Percentiles rank a stretch among this genome's conserved stretches.
Evolutionary conservation across 192 early-diverging fungal species (phyloP).

Genomic region (Backusella psychrophila): DNA sequence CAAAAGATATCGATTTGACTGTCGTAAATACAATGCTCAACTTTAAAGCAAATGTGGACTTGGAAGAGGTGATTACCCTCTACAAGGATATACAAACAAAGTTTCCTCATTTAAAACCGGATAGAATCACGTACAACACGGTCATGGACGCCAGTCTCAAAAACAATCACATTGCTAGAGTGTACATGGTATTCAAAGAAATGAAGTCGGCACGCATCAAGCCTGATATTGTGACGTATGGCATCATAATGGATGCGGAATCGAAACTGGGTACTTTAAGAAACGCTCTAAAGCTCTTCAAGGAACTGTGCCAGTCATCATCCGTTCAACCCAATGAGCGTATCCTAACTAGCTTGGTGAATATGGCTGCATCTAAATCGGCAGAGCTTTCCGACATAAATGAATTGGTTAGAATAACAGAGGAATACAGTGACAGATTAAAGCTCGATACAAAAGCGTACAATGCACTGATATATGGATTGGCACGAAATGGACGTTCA

Average conservation of each 20-base stretch:
- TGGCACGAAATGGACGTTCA: constrained; percentile 22
- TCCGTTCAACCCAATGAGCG: constrained; percentile 17
- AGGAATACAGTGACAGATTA: background rate
- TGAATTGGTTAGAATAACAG: background rate
- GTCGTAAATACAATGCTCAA: constrained; percentile 19
- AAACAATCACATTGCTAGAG: constrained; percentile 10
- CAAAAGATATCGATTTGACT: background rate
- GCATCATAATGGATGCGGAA: constrained; percentile 33
- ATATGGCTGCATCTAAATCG: constrained; percentile 13
- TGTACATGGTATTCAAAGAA: constrained; percentile 26
- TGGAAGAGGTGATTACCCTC: constrained; percentile 10
- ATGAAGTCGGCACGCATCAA: constrained; percentile 13
- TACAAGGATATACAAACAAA: background rate
- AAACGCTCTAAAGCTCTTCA: constrained; percentile 19
- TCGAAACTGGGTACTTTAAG: constrained; percentile 13
- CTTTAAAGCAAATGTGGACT: constrained; percentile 5
- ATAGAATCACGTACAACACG: constrained; percentile 31
- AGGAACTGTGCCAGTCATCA: constrained; percentile 15
- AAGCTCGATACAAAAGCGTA: constrained; percentile 17
- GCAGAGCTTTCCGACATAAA: background rate
- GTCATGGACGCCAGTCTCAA: constrained; percentile 25
- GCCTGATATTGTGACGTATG: constrained; percentile 33
- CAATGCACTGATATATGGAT: constrained; percentile 23
- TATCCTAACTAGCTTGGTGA: constrained; percentile 21
- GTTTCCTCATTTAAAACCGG: constrained; percentile 18